Base-by-base conservation (phyloP, 2,329 filamentous ascomycete genomes). In the Trichoderma brevicompactum region DNA sequence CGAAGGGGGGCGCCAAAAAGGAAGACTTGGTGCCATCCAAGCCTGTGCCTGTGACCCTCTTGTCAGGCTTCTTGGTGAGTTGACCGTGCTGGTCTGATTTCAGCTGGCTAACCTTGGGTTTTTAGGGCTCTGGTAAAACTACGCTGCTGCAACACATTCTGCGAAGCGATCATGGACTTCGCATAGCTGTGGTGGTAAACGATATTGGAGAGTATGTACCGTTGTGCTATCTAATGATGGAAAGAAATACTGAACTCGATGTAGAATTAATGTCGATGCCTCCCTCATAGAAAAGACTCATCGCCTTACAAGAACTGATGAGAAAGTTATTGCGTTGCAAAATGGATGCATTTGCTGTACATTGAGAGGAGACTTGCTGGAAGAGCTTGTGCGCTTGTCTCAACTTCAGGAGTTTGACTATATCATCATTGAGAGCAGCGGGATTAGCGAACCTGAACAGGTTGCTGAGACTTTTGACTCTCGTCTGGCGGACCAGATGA, bases 331-430 rank as follows among this genome's bases (percentile, higher is more conserved):
- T 15, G 84, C 87, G 9, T 81, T 91, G 63, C 87, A 91, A 71
- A 91, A 91, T 67, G 88, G 89, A 9, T 92, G 90, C 69, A 92
- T 92, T 70, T 92, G 89, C 79, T 92, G 90, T 70, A 92, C 89
- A 0, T 80, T 92, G 0, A 86, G 90, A 3, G 89, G 89, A 1
- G 89, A 92, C 64, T 76, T 92, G 1, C 81, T 92, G 0, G 85
- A 89, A 66, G 89, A 92, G 72, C 82, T 92, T 0, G 88, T 89
- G 0, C 82, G 82, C 0, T 79, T 92, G 1, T 73, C 88, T 0
- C 84, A 88, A 71, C 80, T 86, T 1, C 82, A 86, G 17, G 79
- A 83, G 56, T 88, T 92, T 43, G 88, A 92, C 73, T 92, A 92
- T 73, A 85, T 92, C 32, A 79, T 91, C 44, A 89, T 91, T 48